Evolutionary conservation across 192 early-diverging fungal genomes (phyloP), one percentile per base, ranked within the genome.

Genomic region (Coemansia sp.): DNA sequence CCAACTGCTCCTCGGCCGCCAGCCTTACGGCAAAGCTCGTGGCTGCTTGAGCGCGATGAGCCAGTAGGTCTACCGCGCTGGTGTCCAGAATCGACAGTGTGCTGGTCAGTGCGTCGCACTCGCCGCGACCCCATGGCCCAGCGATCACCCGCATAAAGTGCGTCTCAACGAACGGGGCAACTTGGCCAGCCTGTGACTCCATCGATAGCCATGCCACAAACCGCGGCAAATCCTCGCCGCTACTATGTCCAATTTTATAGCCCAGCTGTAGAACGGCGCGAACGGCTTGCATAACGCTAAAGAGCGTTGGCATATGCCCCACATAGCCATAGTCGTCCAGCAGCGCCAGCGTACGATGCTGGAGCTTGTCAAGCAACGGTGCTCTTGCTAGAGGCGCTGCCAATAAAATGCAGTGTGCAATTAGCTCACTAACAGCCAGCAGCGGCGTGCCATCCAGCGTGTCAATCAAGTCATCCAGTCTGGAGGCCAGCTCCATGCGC

Each of bases 141-240:
- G 56, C 25, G 2, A 77, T 36, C 39, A 34, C 15, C 2, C 63
- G 66, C 29, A 56, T 15, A 49, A 77, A 58, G 32, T 61, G 45
- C 4, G 56, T 30, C 25, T 70, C 73, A n/a, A 77, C 45, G 23
- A 51, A 56, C 14, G 50, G 30, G 22, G 62, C 63, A 2, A 77
- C 34, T 14, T 50, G 47, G 11, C 56, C 55, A n/a, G 57, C 41
- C 9, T 30, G 32, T 2, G 51, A 42, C 19, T 77, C 73, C 17
- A 42, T 42, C 9, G 52, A 51, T 7, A 77, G 27, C 67, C 63
- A 69, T n/a, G 55, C 73, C 23, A 77, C 63, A 53, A 77, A 70
- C 15, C 59, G 62, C 7, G 67, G 51, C 43, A 77, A 32, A n/a
- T 77, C 67, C 33, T 77, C 63, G 21, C 69, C 63, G 1, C 10